These are phyloP conservation scores for Thraustochytrium striatum DNA, from an alignment of 352 stramenopile genomes.

Conservation along the genomic window DNA sequence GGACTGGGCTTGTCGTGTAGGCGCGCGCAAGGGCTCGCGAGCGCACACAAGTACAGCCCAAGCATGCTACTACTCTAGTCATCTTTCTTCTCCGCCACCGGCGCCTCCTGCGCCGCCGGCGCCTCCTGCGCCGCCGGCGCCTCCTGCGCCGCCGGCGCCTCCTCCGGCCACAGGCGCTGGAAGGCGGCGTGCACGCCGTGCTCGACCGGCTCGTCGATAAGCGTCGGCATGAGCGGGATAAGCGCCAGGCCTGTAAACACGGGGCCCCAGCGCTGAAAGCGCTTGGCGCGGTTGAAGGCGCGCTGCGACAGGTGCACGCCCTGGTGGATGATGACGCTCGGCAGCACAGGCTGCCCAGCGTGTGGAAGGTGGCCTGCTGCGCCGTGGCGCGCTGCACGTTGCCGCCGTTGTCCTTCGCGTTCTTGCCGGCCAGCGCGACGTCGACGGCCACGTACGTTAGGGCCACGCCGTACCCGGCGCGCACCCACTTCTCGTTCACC, in stretches of 20 bases:
- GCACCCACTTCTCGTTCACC: constrained; percentile 37
- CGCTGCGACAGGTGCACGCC: constrained; percentile 43
- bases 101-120: background rate
- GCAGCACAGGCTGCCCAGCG: constrained; percentile 35
- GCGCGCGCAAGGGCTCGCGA: background rate
- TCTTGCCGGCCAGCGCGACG: constrained; percentile 3
- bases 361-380: constrained; percentile 29
- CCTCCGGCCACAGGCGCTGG: constrained; percentile 35
- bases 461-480: constrained; percentile 44
- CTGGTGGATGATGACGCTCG: constrained; percentile 45
- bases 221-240: constrained; percentile 43
- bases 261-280: constrained; percentile 24
- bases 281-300: background rate
- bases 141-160: background rate
- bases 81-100: background rate
- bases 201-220: constrained; percentile 47
- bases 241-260: constrained; percentile 30
- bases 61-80: background rate
- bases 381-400: background rate
- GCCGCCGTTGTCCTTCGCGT: background rate
- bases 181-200: constrained; percentile 35
- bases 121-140: background rate
- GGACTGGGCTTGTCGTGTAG: background rate
- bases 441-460: constrained; percentile 44
- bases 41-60: background rate